Evolutionary conservation across 257 asterid genomes (phyloP), one percentile per base, ranked within the genome.

Genomic region (Solanum piurae): DNA sequence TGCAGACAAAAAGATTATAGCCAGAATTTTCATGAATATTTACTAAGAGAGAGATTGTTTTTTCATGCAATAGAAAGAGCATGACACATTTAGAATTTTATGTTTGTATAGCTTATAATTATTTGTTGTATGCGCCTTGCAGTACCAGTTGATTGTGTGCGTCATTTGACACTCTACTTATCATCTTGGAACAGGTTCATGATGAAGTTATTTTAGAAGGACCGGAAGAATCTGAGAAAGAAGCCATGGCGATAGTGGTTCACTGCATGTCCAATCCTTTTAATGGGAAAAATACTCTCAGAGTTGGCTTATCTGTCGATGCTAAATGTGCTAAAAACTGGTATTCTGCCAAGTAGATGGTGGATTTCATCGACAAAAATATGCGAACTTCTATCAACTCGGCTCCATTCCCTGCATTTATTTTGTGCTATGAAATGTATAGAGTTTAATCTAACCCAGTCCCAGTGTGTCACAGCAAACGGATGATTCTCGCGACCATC

Each of bases 271-370:
- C 96, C 34, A 90, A 91, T 86, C 99, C 99, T 38, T 97, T 97
- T 84, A 89, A 93, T 58, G 99, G 99, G 46, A 69, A 89, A 89
- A 97, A 95, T 82, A 83, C 94, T 87, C 98, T 97, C 40, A 93
- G 91, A 88, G 99, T 97, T 36, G 99, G 76, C 91, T 91, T 97
- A 52, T 91, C 98, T 12, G 99, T 97, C 73, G 99, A 97, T 91
- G 98, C 99, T 44, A 97, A 97, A 91, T 97, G 94, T 86, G 99
- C 98, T 23, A 90, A 92, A 87, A 94, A 93, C 91, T 97, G 99
- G 99, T 95, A 97, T 89, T 86, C 95, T 77, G 99, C 98, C 90
- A 97, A 95, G 95, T 97, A 96, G 93, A 87, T 7, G 37, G 69
- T 33, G 25, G 34, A 64, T 34, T 83, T 58, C 38, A 25, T 55